Percentiles rank a stretch among this genome's conserved stretches.
phyloP scores from a whole-genome alignment of 2,329 filamentous ascomycete species.

The Claviceps digitariae region DNA sequence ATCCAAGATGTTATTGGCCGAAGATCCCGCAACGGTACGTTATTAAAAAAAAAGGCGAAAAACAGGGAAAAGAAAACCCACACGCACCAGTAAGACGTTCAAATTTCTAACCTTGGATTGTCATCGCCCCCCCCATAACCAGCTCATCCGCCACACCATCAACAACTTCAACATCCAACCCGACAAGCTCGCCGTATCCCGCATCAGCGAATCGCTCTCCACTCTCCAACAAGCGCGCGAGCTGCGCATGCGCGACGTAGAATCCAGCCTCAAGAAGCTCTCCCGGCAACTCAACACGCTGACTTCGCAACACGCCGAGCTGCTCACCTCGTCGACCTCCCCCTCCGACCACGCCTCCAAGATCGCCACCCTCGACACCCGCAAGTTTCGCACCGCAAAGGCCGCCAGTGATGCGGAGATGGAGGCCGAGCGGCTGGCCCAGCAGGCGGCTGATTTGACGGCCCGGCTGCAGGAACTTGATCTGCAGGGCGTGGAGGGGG shows the following conservation, averaged over 20 bases:
- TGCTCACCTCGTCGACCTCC: conserved; percentile 61
- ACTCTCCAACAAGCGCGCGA: conserved; percentile 77
- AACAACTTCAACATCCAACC: conserved; percentile 89
- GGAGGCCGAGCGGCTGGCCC: conserved; percentile 81
- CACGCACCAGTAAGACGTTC: too few species aligned
- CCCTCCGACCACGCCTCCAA: conserved; percentile 67
- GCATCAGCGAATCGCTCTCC: conserved; percentile 71
- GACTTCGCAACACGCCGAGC: conserved; percentile 62
- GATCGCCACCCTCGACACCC: conserved; percentile 77
- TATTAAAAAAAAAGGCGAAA: background rate
- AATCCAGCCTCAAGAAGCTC: conserved; percentile 55
- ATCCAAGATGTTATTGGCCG: conserved; percentile 76
- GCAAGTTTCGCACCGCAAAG: conserved; percentile 93
- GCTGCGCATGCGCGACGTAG: conserved; percentile 58
- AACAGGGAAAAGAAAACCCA: too few species aligned
- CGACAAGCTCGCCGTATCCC: conserved; percentile 71
- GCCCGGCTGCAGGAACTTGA: conserved; percentile 71
- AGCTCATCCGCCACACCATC: conserved; percentile 62
- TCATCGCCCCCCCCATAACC: too few species aligned
- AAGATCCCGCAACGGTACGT: conserved; percentile 73
- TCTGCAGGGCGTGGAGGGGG: conserved; percentile 71
- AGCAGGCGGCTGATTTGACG: conserved; percentile 62
- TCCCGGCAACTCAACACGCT: conserved; percentile 64
- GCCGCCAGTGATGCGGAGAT: conserved; percentile 78
- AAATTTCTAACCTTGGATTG: too few species aligned